Evolutionary conservation across 768 basidiomycete species (phyloP).

Genomic region (Trametes coccinea): DNA sequence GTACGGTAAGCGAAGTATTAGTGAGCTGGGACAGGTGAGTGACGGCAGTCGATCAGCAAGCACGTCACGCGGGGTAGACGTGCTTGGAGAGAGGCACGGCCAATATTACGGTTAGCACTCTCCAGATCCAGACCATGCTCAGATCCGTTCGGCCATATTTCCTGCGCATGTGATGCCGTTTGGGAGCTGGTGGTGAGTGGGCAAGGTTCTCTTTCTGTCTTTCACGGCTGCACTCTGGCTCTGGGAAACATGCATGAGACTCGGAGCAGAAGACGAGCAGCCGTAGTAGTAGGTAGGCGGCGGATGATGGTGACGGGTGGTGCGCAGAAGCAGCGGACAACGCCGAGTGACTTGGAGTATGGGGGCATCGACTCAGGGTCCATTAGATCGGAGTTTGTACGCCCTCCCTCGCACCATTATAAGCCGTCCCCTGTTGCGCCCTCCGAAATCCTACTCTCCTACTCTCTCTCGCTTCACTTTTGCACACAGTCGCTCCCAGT

Average conservation of each 20-base stretch:
- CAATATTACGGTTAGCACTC: neutral
- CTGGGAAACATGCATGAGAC: neutral
- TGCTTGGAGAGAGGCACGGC: neutral
- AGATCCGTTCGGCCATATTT: neutral
- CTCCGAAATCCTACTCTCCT: conserved; percentile 4
- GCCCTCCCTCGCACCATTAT: conserved; percentile 9
- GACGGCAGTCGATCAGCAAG: conserved; percentile 7
- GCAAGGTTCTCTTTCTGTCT: neutral
- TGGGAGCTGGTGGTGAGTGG: neutral
- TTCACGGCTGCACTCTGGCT: neutral
- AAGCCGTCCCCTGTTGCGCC: conserved; percentile 2
- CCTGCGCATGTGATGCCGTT: conserved; percentile 2
- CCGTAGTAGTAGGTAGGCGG: neutral
- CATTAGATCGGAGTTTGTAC: conserved; percentile 21
- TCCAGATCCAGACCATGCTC: conserved; percentile 1
- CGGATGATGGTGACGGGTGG: conserved; percentile 3
- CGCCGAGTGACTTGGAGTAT: conserved; percentile 13
- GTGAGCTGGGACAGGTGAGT: neutral
- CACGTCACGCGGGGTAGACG: conserved; percentile 6
- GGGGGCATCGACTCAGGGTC: conserved; percentile 14
- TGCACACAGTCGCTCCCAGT: neutral
- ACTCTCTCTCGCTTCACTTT: neutral
- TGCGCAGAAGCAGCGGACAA: conserved; percentile 9
- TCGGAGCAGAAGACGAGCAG: no score
- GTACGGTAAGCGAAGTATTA: no score